Evolutionary conservation across 192 early-diverging fungal genomes (phyloP).

Genomic region (Umbelopsis sp.): DNA sequence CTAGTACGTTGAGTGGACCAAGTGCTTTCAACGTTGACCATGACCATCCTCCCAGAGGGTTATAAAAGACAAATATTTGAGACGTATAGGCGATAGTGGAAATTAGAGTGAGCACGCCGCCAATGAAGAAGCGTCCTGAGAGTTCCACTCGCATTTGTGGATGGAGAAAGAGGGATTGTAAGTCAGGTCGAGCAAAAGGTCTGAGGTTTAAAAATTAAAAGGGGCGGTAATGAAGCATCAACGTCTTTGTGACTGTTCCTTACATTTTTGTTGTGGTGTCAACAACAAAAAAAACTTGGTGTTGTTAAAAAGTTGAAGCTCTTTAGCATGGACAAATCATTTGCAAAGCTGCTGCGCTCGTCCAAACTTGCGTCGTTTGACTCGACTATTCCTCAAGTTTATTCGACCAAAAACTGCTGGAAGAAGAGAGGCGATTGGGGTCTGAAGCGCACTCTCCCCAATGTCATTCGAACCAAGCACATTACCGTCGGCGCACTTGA

Average conservation of each 20-base stretch:
- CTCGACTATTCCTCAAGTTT: conserved; percentile 69
- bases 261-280: background rate
- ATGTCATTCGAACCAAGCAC: conserved; percentile 58
- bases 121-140: conserved; percentile 38
- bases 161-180: background rate
- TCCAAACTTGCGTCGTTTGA: conserved; percentile 74
- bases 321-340: conserved; percentile 62
- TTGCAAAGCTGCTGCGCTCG: conserved; percentile 65
- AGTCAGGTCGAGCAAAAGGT: background rate
- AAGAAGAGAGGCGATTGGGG: conserved; percentile 73
- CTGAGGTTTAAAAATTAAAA: background rate
- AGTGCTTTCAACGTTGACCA: conserved; percentile 36
- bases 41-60: conserved; percentile 21
- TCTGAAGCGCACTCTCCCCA: conserved; percentile 72
- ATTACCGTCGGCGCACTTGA: conserved; percentile 63
- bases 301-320: background rate
- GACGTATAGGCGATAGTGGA: conserved; percentile 39
- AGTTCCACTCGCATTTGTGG: conserved; percentile 12
- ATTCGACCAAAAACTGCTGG: conserved; percentile 58
- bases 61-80: conserved; percentile 37
- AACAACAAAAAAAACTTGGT: conserved; percentile 3
- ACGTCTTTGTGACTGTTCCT: conserved; percentile 9
- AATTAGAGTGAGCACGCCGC: conserved; percentile 31
- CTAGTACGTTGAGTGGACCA: conserved; percentile 76
- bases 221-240: background rate